A percentile compares a stretch with the other conserved stretches of the same genome.
Conservation (phyloP, 805 yeast genomes). For the Saccharomyces paradoxus region DNA sequence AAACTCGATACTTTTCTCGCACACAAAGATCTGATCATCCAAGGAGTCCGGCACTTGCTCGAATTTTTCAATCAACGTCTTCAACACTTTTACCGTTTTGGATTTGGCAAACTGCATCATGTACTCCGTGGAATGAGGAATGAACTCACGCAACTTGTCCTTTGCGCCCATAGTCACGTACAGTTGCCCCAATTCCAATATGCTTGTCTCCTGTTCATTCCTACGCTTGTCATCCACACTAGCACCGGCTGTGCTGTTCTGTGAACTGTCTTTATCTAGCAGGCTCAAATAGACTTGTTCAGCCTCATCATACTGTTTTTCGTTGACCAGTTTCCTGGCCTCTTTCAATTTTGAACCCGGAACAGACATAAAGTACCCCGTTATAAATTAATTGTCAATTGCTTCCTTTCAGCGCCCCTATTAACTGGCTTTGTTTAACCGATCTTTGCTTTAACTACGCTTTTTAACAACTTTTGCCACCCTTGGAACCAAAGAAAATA, state of each 20-base stretch:
- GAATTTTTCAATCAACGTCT: slow-evolving; percentile 68
- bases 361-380: slow-evolving; percentile 14
- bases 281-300: slow-evolving; percentile 51
- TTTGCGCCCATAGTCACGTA: slow-evolving; percentile 46
- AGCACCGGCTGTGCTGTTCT: background rate
- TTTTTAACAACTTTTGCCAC: background rate
- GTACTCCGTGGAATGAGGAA: slow-evolving; percentile 59
- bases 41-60: slow-evolving; percentile 54
- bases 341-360: slow-evolving; percentile 32
- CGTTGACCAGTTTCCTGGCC: slow-evolving; percentile 52
- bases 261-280: slow-evolving; percentile 28
- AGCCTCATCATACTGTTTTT: slow-evolving; percentile 46
- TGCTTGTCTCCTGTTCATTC: slow-evolving; percentile 58
- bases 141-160: slow-evolving; percentile 49
- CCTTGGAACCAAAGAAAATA: background rate
- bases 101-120: slow-evolving; percentile 83
- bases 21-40: slow-evolving; percentile 64
- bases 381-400: background rate
- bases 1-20: slow-evolving; percentile 81
- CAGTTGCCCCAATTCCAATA: slow-evolving; percentile 66
- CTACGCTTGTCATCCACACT: slow-evolving; percentile 33
- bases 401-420: background rate
- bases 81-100: slow-evolving; percentile 86
- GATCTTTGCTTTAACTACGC: background rate
- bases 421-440: background rate